Base-by-base conservation (phyloP, 2,329 filamentous ascomycete species). In the Fusarium dimerum region DNA sequence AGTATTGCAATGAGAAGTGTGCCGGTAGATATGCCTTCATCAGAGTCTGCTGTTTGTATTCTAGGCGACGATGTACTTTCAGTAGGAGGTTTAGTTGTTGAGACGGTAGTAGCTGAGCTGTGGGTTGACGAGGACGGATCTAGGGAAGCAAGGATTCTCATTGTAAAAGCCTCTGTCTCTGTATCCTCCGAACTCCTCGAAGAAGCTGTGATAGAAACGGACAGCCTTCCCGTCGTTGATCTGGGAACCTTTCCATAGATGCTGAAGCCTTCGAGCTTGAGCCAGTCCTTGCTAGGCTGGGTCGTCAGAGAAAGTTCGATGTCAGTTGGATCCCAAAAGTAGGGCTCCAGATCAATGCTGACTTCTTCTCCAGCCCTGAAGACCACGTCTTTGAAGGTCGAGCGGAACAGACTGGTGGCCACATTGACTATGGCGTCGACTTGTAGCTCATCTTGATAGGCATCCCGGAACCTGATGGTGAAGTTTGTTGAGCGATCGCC, bases 401-500 rank as follows among this genome's bases (percentile, higher is more conserved):
- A 68, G 42, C 66, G 66, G 56, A 82, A 79, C 3, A 80, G 60
- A 13, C 66, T 62, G 3, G 72, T 68, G 6, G 64, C 66, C 5
- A 76, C 61, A 30, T 71, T 70, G 16, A 75, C 54, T 15, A 69
- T 65, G 36, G 87, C 69, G 15, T 81, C 76, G 3, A 85, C 77
- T 40, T 76, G 79, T 5, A 88, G 82, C 13, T 71, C 73, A 62
- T 89, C 82, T 13, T 82, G 79, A 57, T 80, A 83, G 12, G 72
- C 68, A 65, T 90, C 87, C 12, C 72, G 77, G 10, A 84, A 85
- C 12, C 73, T 78, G 36, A 91, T 73, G 1, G 79, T 84, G 43
- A 93, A 78, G 59, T 87, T 87, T 29, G 80, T 76, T 5, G 85
- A 82, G 45, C 76, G 74, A 4, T 83, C 80, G 46, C 76, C 73